Conservation (phyloP, 2,329 filamentous ascomycete species). For the Paradendryphiella salina region DNA sequence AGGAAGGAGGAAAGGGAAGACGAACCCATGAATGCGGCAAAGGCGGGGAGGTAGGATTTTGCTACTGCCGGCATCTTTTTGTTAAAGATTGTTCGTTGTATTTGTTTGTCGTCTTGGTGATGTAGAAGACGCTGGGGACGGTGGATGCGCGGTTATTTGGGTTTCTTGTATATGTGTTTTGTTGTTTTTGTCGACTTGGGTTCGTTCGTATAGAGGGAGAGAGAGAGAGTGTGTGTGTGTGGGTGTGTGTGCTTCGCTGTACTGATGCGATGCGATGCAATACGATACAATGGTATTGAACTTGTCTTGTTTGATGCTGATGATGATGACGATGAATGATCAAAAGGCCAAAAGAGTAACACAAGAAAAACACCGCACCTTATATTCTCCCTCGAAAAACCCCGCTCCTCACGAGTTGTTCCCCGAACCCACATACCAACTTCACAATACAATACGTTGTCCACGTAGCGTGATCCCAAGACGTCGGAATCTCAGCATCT, state of each 20-base stretch:
- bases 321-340: too few species aligned
- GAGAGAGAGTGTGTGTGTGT: too few species aligned
- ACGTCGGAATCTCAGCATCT: background rate
- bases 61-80: conserved; percentile 37
- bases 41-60: conserved; percentile 41
- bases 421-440: background rate
- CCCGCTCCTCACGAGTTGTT: background rate
- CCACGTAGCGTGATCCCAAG: background rate
- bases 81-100: too few species aligned
- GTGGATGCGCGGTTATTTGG: background rate
- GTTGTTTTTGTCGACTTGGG: background rate
- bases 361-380: background rate
- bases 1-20: background rate
- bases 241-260: too few species aligned
- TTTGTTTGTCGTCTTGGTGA: background rate
- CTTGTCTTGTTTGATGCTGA: too few species aligned
- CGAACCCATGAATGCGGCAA: conserved; percentile 40
- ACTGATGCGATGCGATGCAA: too few species aligned
- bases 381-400: background rate
- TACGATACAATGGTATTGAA: too few species aligned
- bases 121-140: background rate
- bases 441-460: background rate
- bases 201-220: background rate
- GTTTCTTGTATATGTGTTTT: background rate
- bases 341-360: too few species aligned